Evolutionary conservation across 352 stramenopile genomes (phyloP), one percentile per base, ranked within the genome.

Genomic region (Phytopythium ostracodes): DNA sequence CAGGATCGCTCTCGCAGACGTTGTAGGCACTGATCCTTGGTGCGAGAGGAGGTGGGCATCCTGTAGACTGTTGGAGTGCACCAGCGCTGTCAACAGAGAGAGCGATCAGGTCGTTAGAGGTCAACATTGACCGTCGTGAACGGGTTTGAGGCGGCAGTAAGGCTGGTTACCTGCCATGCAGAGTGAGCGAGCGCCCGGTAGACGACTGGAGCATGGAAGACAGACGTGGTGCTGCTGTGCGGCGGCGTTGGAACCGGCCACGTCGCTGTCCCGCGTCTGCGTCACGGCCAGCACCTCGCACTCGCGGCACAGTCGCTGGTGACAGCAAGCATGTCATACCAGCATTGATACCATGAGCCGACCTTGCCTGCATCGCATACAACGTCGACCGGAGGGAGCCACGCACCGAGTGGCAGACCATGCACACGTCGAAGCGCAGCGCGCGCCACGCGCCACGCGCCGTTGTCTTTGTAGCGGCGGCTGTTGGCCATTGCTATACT

Each of bases 401-500:
- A 60, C 55, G 15, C 27, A 60, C 55, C 55, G 25, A 38, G 36
- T 25, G 40, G 40, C 55, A 60, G 27, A 20, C 25, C 14, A 60
- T n/a, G 18, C 55, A 60, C 17, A 60, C 36, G 1, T 52, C 40
- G 25, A 49, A 29, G 38, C 38, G 55, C 55, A 52, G 25, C 27
- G 38, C 40, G 55, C 42, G n/a, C n/a, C n/a, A n/a, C n/a, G n/a
- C n/a, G 42, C 42, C 42, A 47, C 18, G 24, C 55, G 55, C 25
- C 40, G 20, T 40, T 27, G 42, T 43, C 55, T 9, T 8, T 52
- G 38, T 33, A 20, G 27, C 40, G 55, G 24, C 55, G 55, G 36
- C 55, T 40, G 40, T 60, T 60, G 38, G 55, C 40, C 55, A 60
- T 60, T 3, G 53, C n/a, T n/a, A n/a, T n/a, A n/a, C n/a, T n/a